Percentiles rank a stretch among this genome's conserved stretches.
phyloP scores from a whole-genome alignment of 202 grass and related monocot genomes.

The Dendrocalamus latiflorus region DNA sequence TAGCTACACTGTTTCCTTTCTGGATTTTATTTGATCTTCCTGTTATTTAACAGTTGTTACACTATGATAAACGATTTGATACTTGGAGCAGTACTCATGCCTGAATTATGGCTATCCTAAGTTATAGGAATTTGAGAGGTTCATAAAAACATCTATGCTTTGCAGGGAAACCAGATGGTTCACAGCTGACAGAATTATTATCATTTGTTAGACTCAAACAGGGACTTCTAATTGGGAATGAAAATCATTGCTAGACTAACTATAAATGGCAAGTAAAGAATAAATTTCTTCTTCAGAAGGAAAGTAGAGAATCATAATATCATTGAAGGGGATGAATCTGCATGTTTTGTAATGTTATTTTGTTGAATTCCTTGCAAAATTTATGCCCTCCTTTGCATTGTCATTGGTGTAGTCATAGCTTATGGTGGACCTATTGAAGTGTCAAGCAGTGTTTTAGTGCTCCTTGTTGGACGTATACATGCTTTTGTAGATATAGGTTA shows the following conservation, averaged over 20 bases:
- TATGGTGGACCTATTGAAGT: background rate
- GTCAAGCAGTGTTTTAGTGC: background rate
- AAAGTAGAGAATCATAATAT: background rate
- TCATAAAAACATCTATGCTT: background rate
- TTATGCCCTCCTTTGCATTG: background rate
- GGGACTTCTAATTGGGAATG: background rate
- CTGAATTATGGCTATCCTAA: background rate
- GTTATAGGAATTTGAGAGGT: background rate
- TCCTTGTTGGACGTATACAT: background rate
- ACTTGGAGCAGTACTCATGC: background rate
- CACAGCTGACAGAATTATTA: background rate
- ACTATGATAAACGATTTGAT: background rate
- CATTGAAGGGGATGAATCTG: background rate
- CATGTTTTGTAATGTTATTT: background rate
- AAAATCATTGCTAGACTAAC: background rate
- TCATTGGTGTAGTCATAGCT: background rate
- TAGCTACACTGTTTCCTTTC: background rate
- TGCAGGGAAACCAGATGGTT: background rate
- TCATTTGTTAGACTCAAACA: background rate
- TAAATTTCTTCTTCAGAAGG: background rate
- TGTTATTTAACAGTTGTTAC: background rate
- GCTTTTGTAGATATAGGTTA: background rate
- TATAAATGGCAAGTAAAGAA: background rate
- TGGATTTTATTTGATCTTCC: background rate
- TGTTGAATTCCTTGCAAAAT: background rate